phyloP scores from a whole-genome alignment of 2,329 filamentous ascomycete species.

The Trichophyton benhamiae region DNA sequence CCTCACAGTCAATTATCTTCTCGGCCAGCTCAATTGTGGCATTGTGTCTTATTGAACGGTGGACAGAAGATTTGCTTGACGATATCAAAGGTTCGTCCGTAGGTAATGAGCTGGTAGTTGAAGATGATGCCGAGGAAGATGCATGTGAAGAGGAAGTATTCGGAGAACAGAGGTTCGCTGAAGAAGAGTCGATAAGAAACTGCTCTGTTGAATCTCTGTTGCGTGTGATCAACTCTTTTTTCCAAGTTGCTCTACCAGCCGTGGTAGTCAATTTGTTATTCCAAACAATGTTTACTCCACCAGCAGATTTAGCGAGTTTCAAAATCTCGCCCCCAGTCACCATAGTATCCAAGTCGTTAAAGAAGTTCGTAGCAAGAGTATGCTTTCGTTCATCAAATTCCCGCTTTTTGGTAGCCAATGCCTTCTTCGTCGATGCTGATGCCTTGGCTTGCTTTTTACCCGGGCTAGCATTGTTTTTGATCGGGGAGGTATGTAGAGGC shows the following conservation, averaged over 20 bases:
- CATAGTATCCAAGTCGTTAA: slow-evolving; percentile 43
- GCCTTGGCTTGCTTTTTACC: slow-evolving; percentile 17
- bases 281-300: slow-evolving; percentile 50
- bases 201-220: slow-evolving; percentile 7
- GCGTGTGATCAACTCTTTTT: slow-evolving; percentile 36
- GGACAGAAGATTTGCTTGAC: background rate
- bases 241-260: slow-evolving; percentile 58
- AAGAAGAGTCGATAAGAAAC: slow-evolving; percentile 3
- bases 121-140: slow-evolving; percentile 1
- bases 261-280: slow-evolving; percentile 51
- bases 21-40: slow-evolving; percentile 78
- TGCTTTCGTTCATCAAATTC: slow-evolving; percentile 44
- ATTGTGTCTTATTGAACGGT: slow-evolving; percentile 35
- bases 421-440: slow-evolving; percentile 24
- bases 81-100: background rate
- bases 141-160: slow-evolving; percentile 9
- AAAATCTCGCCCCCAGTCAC: slow-evolving; percentile 40
- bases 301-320: slow-evolving; percentile 38
- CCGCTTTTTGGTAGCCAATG: slow-evolving; percentile 30
- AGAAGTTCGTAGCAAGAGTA: slow-evolving; percentile 41
- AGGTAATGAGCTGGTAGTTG: background rate
- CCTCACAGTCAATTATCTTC: slow-evolving; percentile 69
- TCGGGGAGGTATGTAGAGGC: slow-evolving; percentile 1
- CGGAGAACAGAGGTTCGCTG: background rate
- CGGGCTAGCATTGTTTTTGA: slow-evolving; percentile 16